These are phyloP conservation scores for Pyronema domesticum DNA, from an alignment of 495 filamentous ascomycete species.

Conservation along the genomic window DNA sequence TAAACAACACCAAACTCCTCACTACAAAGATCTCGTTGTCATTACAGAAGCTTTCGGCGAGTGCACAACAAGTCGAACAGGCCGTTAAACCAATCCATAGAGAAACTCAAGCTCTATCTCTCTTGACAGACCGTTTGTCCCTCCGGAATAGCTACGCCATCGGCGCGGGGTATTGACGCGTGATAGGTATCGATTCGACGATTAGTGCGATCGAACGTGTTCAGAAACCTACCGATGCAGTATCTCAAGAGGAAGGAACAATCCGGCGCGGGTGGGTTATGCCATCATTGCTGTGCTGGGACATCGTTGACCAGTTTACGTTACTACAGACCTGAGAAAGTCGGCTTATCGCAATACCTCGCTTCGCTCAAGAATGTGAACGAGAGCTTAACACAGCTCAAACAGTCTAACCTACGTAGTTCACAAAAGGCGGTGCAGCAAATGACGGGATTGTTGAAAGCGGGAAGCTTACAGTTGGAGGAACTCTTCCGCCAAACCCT, in stretches of 20 bases:
- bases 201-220: constrained; percentile 72
- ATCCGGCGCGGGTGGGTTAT: constrained; percentile 56
- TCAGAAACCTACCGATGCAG: constrained; percentile 71
- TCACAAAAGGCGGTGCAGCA: constrained; percentile 81
- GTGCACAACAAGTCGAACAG: constrained; percentile 74
- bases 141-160: constrained; percentile 14
- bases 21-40: constrained; percentile 90
- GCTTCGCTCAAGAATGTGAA: constrained; percentile 74
- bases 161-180: not conserved
- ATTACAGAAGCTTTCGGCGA: constrained; percentile 63
- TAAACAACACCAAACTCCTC: constrained; percentile 42
- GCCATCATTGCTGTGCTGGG: not conserved
- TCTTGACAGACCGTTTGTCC: constrained; percentile 34
- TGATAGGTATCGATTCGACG: constrained; percentile 63
- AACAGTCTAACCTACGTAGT: constrained; percentile 67
- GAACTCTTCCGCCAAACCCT: constrained; percentile 59
- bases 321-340: constrained; percentile 46
- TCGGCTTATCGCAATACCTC: constrained; percentile 69
- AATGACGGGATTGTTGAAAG: constrained; percentile 47
- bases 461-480: constrained; percentile 65
- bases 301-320: not conserved
- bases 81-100: constrained; percentile 85
- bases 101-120: constrained; percentile 76
- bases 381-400: constrained; percentile 61
- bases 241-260: constrained; percentile 74